Base-by-base conservation (phyloP, 2,329 filamentous ascomycete species). In the Ciborinia camelliae region DNA sequence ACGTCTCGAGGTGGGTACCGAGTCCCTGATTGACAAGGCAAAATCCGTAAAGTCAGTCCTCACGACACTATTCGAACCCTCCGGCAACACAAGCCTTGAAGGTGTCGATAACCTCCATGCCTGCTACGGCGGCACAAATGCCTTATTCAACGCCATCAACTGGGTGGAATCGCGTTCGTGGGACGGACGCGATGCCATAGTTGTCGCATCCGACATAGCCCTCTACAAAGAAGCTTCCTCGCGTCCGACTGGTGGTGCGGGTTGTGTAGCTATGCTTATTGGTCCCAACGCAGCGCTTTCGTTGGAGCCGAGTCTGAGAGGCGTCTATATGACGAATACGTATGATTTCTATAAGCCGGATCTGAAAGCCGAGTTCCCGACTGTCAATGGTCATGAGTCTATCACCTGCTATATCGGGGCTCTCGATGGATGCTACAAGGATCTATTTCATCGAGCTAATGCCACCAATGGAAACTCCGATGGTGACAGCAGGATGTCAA, bases 31-130 rank as follows among this genome's bases (percentile, higher is more conserved):
- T 75, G 90, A 94, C 84, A 94, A 94, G 83, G 93, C 90, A 76
- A 94, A 94, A 84, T 93, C 90, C 51, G 90, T 93, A 81, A 94
- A 94, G 85, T 89, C 90, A 39, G 89, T 94, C 67, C 81, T 94
- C 71, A 94, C 93, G 90, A 90, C 92, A 81, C 84, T 94, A 52
- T 92, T 94, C 73, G 85, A 87, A 75, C 41, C 50, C 18, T 45
- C 52, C 26, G 88, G 90, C 72, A 94, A 94, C 82, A 90, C 86
- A 80, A 92, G 90, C 81, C 81, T 94, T 66, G 90, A 93, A 81
- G 90, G 90, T 77, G 84, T 93, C 58, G 90, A 94, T 79, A 92
- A 87, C 63, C 79, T 93, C 77, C 93, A 94, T 76, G 90, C 90
- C 69, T 94, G 90, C 84, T 94, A 94, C 78, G 90, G 90, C 73